Evolutionary conservation across 2,329 filamentous ascomycete species (phyloP), one percentile per base, ranked within the genome.

Genomic region (Epichloe festucae): DNA sequence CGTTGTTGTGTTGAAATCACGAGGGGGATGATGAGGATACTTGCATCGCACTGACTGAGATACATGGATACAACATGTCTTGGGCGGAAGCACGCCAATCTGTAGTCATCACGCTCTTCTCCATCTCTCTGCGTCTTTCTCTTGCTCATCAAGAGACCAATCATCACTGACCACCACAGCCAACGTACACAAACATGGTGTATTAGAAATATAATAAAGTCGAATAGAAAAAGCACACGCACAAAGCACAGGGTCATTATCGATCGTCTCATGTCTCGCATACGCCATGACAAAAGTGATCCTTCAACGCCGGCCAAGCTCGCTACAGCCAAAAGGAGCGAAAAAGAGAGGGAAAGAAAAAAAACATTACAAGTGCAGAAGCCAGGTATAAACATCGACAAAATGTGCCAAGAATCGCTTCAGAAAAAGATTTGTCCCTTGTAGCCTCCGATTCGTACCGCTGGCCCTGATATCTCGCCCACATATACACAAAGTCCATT

Each of bases 361-460:
- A 19, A 46, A n/a, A 5, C 2, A 34, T 54, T 56, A 53, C 50
- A 54, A 53, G 58, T 49, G 53, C 55, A 49, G 56, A 17, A 8
- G n/a, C 39, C 39, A 55, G 51, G 58, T 53, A 54, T 50, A 53
- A 54, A 59, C 53, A 42, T 17, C 2, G 34, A 31, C 7, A 56
- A 57, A 36, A 45, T 8, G n/a, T 45, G 40, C 19, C 21, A 42
- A 51, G 19, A 39, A 47, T 15, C 35, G 38, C 23, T n/a, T 15
- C 14, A 14, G 48, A 36, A 31, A 42, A 48, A 38, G n/a, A 50
- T 23, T 19, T n/a, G n/a, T 34, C 38, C 11, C 42, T 36, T 35
- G 41, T 39, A 47, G 50, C 14, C 38, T 5, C 17, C 12, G n/a
- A 14, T 47, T 52, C 34, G 40, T 17, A 39, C 41, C 34, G 21